These are phyloP conservation scores for Immersiporthe knoxdaviesiana DNA, from an alignment of 2,329 filamentous ascomycete genomes.

Conservation along the genomic window DNA sequence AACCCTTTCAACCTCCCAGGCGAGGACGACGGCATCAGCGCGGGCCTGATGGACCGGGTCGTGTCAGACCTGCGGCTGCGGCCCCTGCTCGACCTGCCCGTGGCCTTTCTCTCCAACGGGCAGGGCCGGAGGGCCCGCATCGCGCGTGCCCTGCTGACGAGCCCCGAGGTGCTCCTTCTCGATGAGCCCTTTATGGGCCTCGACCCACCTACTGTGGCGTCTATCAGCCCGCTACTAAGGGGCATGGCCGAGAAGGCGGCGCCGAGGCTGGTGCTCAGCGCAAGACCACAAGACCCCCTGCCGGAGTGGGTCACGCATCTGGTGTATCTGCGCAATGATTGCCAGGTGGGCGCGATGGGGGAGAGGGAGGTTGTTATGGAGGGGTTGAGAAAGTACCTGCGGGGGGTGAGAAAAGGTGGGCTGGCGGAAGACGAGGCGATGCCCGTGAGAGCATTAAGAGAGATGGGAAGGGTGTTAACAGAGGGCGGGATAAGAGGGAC, in stretches of 20 bases:
- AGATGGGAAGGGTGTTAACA: constrained; percentile 54
- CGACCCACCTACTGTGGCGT: constrained; percentile 78
- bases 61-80: constrained; percentile 71
- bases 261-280: constrained; percentile 75
- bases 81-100: constrained; percentile 75
- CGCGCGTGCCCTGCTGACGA: constrained; percentile 77
- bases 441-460: constrained; percentile 51
- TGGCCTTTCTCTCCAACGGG: constrained; percentile 90
- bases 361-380: constrained; percentile 64
- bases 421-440: constrained; percentile 51
- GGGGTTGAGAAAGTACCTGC: constrained; percentile 53
- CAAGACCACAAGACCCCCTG: constrained; percentile 83
- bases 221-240: constrained; percentile 71
- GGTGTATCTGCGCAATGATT: constrained; percentile 69
- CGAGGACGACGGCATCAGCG: constrained; percentile 54
- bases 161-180: constrained; percentile 79
- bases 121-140: constrained; percentile 88
- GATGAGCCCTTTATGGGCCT: constrained; percentile 98
- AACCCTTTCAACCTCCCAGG: constrained; percentile 67
- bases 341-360: constrained; percentile 68
- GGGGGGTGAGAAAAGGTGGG: constrained; percentile 49
- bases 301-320: constrained; percentile 91
- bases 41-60: constrained; percentile 61
- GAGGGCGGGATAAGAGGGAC: constrained; percentile 43
- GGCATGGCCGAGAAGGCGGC: constrained; percentile 66